Evolutionary conservation across 495 filamentous ascomycete species (phyloP).

Genomic region (Podospora sp.): DNA sequence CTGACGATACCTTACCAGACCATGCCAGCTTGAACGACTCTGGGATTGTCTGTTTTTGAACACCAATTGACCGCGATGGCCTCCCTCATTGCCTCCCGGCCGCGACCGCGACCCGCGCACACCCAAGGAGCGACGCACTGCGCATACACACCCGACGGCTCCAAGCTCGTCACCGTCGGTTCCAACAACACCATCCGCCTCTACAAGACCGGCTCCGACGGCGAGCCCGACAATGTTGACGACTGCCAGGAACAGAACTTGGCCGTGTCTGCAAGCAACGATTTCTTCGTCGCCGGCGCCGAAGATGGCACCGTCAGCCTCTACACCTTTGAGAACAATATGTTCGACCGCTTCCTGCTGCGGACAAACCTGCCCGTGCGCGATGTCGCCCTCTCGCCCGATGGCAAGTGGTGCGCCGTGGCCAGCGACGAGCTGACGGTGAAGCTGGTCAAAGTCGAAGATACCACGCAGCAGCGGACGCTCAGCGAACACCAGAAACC

Average conservation of each 20-base stretch:
- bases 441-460: slow-evolving; percentile 79
- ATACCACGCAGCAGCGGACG: slow-evolving; percentile 71
- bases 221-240: slow-evolving; percentile 87
- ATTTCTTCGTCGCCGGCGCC: slow-evolving; percentile 81
- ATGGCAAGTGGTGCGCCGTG: slow-evolving; percentile 89
- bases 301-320: slow-evolving; percentile 93
- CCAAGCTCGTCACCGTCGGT: slow-evolving; percentile 77
- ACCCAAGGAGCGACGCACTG: slow-evolving; percentile 55
- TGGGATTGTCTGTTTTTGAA: neutral
- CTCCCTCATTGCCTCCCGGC: slow-evolving; percentile 49
- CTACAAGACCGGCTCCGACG: slow-evolving; percentile 86
- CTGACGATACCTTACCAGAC: neutral
- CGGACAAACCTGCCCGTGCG: slow-evolving; percentile 81
- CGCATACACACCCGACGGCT: slow-evolving; percentile 59
- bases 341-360: slow-evolving; percentile 76
- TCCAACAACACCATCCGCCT: slow-evolving; percentile 88
- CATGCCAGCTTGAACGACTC: neutral
- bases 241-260: slow-evolving; percentile 81
- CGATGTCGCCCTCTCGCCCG: slow-evolving; percentile 80
- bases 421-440: slow-evolving; percentile 94
- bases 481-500: slow-evolving; percentile 80
- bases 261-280: slow-evolving; percentile 74
- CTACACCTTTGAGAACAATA: slow-evolving; percentile 75
- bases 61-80: slow-evolving; percentile 43
- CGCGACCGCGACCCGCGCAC: slow-evolving; percentile 55